Evolutionary conservation across 2,329 filamentous ascomycete genomes (phyloP).

Genomic region (Botrytis pseudocinerea): DNA sequence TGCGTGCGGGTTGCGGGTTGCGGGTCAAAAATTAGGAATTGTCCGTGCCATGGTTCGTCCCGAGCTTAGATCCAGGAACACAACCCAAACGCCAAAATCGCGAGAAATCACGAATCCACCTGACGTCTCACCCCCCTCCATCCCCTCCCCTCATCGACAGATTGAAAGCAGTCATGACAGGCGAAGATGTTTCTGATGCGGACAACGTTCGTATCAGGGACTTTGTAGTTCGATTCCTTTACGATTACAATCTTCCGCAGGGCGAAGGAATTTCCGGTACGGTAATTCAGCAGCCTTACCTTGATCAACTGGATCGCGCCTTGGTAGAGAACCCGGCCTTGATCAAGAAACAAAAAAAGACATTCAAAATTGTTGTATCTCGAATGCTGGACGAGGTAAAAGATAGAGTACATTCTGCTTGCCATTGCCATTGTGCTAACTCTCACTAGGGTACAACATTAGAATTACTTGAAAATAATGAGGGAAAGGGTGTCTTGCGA

Average conservation of each 20-base stretch:
- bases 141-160: not conserved
- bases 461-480: constrained; percentile 13
- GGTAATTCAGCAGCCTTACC: constrained; percentile 3
- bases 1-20: no score
- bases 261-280: constrained; percentile 4
- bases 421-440: not conserved
- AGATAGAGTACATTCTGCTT: not conserved
- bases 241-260: not conserved
- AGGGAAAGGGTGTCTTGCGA: not conserved
- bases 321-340: not conserved
- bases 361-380: not conserved
- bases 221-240: not conserved
- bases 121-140: constrained; percentile 3
- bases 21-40: not conserved
- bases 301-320: constrained; percentile 13
- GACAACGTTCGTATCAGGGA: constrained; percentile 5
- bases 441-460: not conserved
- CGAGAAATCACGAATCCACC: constrained; percentile 16
- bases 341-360: constrained; percentile 8
- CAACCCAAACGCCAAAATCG: constrained; percentile 4
- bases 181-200: constrained; percentile 8
- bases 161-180: constrained; percentile 3
- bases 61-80: constrained; percentile 4
- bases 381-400: constrained; percentile 11
- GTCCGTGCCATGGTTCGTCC: not conserved